Base-by-base conservation (phyloP, 2,329 filamentous ascomycete genomes). In the Fusarium veterinarium region DNA sequence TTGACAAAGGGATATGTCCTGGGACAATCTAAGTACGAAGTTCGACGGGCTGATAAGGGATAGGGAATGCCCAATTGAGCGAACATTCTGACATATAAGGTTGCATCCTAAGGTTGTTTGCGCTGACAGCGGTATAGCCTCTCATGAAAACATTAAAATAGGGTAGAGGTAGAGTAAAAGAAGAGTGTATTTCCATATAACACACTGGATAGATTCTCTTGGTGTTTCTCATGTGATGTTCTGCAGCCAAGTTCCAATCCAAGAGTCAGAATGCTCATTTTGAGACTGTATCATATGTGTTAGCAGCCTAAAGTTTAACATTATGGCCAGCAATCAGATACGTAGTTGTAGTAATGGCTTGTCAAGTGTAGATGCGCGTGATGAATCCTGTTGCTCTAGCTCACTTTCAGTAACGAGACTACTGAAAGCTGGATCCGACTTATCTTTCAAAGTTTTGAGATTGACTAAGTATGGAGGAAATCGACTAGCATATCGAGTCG, bases 291-390 rank as follows among this genome's bases (percentile, higher is more conserved):
- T 25, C 25, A 25, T 25, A 25, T 25, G 25, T 25, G 25, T 25
- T 25, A 6, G 25, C 25, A 25, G 25, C 25, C 25, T 25, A 25
- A 25, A 25, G 25, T 25, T 25, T 25, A 25, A 25, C 25, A 6
- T 25, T 25, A 25, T 25, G 25, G 25, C 25, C 25, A 25, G 25
- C 25, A 25, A 25, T 25, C 25, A 25, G 25, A 6, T 25, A 25
- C 25, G 25, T 25, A 25, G 25, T 25, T 25, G 13, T 2, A 2
- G 7, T 17, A 10, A 17, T 17, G 45, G 14, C 14, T n/a, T 31
- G 0, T 23, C 9, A 20, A 1, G 2, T 17, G 14, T 23, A n/a
- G 14, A 6, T 7, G 3, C 2, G 4, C 30, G 0, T 16, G 13
- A 46, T 30, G 5, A 20, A 20, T 14, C 20, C 25, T 20, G 25